phyloP scores from a whole-genome alignment of 352 stramenopile genomes.

The Detonula confervacea region DNA sequence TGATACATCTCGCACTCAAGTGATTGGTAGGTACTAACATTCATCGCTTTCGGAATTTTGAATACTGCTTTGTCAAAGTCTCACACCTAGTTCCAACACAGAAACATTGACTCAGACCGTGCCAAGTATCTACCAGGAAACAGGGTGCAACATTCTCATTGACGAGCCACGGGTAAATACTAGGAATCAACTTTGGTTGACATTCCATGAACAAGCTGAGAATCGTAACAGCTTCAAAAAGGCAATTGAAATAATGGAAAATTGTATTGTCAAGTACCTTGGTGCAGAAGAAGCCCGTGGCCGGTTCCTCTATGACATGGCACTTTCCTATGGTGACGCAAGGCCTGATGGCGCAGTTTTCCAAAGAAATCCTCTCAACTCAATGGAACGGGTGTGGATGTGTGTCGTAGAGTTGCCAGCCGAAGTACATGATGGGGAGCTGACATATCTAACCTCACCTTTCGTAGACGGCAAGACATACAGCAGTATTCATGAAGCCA shows the following conservation, averaged over 20 bases:
- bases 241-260: constrained; percentile 11
- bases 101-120: background rate
- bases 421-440: background rate
- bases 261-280: background rate
- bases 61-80: background rate
- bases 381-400: constrained; percentile 21
- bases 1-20: background rate
- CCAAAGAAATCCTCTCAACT: constrained; percentile 26
- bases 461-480: constrained; percentile 10
- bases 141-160: background rate
- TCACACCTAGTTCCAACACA: background rate
- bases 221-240: background rate
- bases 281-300: constrained; percentile 9
- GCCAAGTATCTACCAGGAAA: constrained; percentile 7
- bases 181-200: background rate
- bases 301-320: constrained; percentile 21
- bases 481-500: constrained; percentile 11
- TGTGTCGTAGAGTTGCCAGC: constrained; percentile 13
- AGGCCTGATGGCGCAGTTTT: background rate
- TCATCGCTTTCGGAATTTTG: background rate
- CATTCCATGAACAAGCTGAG: background rate
- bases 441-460: constrained; percentile 2
- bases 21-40: background rate
- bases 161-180: constrained; percentile 5
- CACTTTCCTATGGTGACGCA: background rate